Evolutionary conservation across 2,329 filamentous ascomycete species (phyloP), one percentile per base, ranked within the genome.

Genomic region (Fusarium chuoi): DNA sequence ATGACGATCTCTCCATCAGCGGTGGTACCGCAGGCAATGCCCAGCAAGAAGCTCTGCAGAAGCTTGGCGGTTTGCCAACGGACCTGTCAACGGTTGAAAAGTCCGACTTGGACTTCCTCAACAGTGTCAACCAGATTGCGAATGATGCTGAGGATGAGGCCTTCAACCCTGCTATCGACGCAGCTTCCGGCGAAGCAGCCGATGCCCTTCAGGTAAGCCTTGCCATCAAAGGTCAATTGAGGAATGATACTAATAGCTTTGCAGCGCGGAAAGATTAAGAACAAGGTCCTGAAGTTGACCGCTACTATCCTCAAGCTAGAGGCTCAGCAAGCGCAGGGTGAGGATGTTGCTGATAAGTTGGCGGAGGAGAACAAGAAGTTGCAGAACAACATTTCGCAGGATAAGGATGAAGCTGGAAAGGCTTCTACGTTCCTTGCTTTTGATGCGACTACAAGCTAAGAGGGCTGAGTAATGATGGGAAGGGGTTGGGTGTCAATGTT

Each of bases 261-360:
- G 42, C 62, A 86, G 84, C 83, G 84, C 60, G 87, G 87, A 77
- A 89, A 89, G 82, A 89, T 86, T 68, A 88, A 88, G 85, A 89
- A 89, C 84, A 90, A 90, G 82, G 86, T 90, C 22, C 80, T 90
- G 59, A 90, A 90, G 82, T 82, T 90, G 70, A 85, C 84, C 44
- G 86, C 87, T 35, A 86, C 86, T 58, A 81, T 88, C 38, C 79
- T 89, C 36, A 82, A 85, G 73, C 85, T 90, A 14, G 81, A 85
- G 78, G 83, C 87, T 41, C 81, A 89, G 69, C 80, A 84, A 62
- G 88, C 88, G 0, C 86, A 89, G 72, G 88, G 88, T 28, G 63
- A 84, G 22, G 83, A 86, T 66, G 84, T 86, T 1, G 77, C 83
- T 17, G 82, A 76, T 11, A 83, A 87, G 71, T 74, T 89, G 9